Conservation (phyloP, 2,329 filamentous ascomycete genomes). For the Colletotrichum spaethianum region DNA sequence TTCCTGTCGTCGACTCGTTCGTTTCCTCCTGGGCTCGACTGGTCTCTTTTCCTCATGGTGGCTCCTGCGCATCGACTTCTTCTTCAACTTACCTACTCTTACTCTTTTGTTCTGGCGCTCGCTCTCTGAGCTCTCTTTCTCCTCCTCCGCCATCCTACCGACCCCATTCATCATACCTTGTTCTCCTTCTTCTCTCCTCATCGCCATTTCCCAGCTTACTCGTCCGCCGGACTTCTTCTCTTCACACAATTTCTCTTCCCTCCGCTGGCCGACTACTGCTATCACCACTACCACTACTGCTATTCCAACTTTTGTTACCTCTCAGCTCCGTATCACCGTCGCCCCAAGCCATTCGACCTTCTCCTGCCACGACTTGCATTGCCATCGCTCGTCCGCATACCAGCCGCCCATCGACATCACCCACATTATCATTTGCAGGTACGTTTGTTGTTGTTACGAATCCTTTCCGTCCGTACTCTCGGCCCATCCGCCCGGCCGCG, state of each 20-base stretch:
- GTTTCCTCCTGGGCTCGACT: constrained; percentile 36
- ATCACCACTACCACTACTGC: not conserved
- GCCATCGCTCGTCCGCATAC: constrained; percentile 4
- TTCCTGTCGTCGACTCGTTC: constrained; percentile 24
- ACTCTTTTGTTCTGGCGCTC: constrained; percentile 3
- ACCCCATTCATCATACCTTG: constrained; percentile 11
- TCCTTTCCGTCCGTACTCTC: constrained; percentile 19
- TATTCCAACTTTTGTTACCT: constrained; percentile 9
- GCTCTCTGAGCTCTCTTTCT: not conserved
- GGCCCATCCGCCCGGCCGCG: constrained; percentile 4
- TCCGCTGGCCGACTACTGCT: constrained; percentile 9
- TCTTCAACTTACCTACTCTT: not conserved
- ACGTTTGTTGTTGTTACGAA: constrained; percentile 18
- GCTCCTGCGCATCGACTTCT: constrained; percentile 35
- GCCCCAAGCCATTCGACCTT: not conserved
- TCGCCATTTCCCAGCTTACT: constrained; percentile 3
- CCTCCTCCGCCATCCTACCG: constrained; percentile 3
- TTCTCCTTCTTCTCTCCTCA: constrained; percentile 11
- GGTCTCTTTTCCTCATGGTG: constrained; percentile 25
- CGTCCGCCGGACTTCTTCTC: not conserved
- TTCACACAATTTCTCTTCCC: not conserved
- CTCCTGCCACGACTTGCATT: not conserved
- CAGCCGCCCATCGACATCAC: constrained; percentile 11
- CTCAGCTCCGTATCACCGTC: not conserved
- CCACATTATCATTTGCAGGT: constrained; percentile 15